Base-by-base conservation (phyloP, 2,329 filamentous ascomycete genomes). In the Cadophora sp. region DNA sequence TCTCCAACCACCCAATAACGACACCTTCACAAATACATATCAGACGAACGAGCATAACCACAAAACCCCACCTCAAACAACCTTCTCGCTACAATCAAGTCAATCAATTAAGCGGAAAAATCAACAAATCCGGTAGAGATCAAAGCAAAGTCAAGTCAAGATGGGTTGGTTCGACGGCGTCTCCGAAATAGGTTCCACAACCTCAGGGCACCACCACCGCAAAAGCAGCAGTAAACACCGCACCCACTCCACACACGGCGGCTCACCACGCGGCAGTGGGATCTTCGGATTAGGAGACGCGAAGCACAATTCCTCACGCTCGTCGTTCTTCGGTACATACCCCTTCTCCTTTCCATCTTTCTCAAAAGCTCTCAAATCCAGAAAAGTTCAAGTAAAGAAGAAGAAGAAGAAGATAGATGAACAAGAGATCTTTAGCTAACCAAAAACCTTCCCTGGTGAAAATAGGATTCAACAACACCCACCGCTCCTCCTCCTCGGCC, bases 101-200 rank as follows among this genome's bases (percentile, higher is more conserved):
- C 27, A 20, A 27, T 22, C n/a, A 22, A 47, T 30, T 22, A 9
- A 39, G 4, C 11, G 7, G 22, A n/a, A 59, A 59, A 45, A 33
- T 47, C 14, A 30, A 41, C 9, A 27, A 27, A 33, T n/a, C n/a
- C n/a, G n/a, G n/a, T 2, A 60, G 24, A 47, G 9, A 47, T 13
- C 30, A 41, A 68, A 13, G 50, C 16, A n/a, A 47, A 5, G 41
- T 13, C 30, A 33, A 65, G 16, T 39, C 56, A 45, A 59, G 53
- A 83, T 83, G 81, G 81, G 79, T 68, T 83, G 81, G 81, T 82
- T 83, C 68, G 80, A 82, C 71, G 79, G 79, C 67, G 72, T 69
- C 65, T 78, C 78, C 33, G 75, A 77, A 58, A 65, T 75, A 14
- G 77, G 78, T 39, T 64, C 66, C 39, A 55, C 68, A 61, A 73